Evolutionary conservation across 169 alveolate genomes (phyloP).

Genomic region (Plasmodium gonderi): DNA sequence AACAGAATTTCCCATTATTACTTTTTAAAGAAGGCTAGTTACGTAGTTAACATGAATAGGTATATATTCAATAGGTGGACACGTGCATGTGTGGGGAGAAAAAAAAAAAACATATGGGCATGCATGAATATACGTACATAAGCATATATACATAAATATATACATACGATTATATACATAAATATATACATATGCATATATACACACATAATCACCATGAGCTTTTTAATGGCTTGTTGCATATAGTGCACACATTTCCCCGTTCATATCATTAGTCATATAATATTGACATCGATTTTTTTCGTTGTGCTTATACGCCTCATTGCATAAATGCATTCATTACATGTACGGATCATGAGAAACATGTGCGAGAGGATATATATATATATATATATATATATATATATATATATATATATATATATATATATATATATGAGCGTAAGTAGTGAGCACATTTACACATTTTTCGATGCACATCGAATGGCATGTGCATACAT

Average conservation of each 20-base stretch:
- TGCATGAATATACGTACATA: background rate
- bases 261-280: no score
- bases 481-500: no score
- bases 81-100: background rate
- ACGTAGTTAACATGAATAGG: slow-evolving; percentile 55
- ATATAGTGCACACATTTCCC: no score
- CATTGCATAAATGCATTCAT: no score
- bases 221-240: background rate
- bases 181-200: background rate
- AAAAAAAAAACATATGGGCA: background rate
- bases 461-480: no score
- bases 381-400: background rate
- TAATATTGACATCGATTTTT: no score
- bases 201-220: background rate
- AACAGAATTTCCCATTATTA: slow-evolving; percentile 45
- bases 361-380: background rate
- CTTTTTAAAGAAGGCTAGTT: slow-evolving; percentile 45
- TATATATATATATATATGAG: no score
- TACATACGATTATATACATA: background rate
- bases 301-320: no score
- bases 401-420: no score
- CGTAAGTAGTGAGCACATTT: no score
- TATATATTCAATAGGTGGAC: background rate
- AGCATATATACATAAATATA: background rate
- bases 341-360: no score